These are phyloP conservation scores for Starmera quercuum DNA, from an alignment of 805 yeast species.

Conservation along the genomic window DNA sequence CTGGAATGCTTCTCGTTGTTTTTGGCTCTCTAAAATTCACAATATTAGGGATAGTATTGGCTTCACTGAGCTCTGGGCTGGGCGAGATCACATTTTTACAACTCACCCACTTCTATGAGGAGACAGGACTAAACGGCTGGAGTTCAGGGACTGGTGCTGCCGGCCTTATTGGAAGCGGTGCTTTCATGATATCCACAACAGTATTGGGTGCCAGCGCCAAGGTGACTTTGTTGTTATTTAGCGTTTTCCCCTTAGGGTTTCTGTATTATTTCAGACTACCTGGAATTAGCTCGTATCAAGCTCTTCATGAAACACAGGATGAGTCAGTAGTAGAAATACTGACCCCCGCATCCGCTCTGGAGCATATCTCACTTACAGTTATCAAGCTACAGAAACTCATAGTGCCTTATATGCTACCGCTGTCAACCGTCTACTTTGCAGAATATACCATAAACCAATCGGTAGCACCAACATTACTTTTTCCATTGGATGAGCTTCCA, in stretches of 20 bases:
- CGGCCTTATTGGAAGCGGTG: slow-evolving; percentile 76
- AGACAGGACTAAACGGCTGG: slow-evolving; percentile 71
- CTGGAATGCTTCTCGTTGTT: slow-evolving; percentile 67
- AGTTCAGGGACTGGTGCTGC: slow-evolving; percentile 97
- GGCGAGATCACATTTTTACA: slow-evolving; percentile 90
- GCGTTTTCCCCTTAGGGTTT: slow-evolving; percentile 48
- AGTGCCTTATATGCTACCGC: slow-evolving; percentile 73
- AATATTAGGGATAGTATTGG: slow-evolving; percentile 65
- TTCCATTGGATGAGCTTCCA: slow-evolving; percentile 65
- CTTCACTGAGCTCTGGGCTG: slow-evolving; percentile 79
- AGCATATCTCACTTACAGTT: slow-evolving; percentile 16
- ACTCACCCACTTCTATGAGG: slow-evolving; percentile 68
- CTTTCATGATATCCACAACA: slow-evolving; percentile 66
- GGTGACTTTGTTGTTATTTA: slow-evolving; percentile 49
- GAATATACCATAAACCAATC: slow-evolving; percentile 93
- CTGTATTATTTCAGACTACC: slow-evolving; percentile 27
- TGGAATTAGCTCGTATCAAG: slow-evolving; percentile 4
- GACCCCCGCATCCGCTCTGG: not conserved
- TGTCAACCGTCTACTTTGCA: slow-evolving; percentile 73
- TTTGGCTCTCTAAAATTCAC: slow-evolving; percentile 29
- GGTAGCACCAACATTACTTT: slow-evolving; percentile 78
- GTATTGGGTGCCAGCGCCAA: slow-evolving; percentile 49
- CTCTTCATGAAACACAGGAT: not conserved
- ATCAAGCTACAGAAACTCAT: slow-evolving; percentile 34
- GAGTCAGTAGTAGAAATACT: not conserved